Evolutionary conservation across 2,329 filamentous ascomycete species (phyloP), one percentile per base, ranked within the genome.

Genomic region (Ascochyta pisi): DNA sequence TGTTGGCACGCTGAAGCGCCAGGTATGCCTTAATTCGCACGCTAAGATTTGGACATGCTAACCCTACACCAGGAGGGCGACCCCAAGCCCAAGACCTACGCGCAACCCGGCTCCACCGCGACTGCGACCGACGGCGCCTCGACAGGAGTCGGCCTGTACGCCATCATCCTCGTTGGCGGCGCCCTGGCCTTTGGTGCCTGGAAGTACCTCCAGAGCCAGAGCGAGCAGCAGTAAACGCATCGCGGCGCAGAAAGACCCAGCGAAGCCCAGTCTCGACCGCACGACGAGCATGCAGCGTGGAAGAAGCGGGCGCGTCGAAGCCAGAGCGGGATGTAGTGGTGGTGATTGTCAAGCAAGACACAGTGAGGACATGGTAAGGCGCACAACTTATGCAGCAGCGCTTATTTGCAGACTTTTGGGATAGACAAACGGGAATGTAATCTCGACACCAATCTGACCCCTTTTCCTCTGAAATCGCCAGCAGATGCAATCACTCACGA

Each of bases 131-230:
- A 76, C 45, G 76, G 75, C 44, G 77, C 84, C 49, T 84, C 88
- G 65, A 67, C 92, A 57, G 91, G 92, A 70, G 81, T 96, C 64
- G 90, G 88, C 58, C 82, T 96, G 67, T 97, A 97, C 81, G 90
- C 87, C 57, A 68, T 96, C 66, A 77, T 97, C 69, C 82, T 96
- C 66, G 74, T 94, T 64, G 92, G 92, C 68, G 93, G 89, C 65
- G 82, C 86, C 44, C 76, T 86, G 60, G 92, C 91, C 62, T 98
- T 91, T 81, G 85, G 84, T 68, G 90, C 84, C 69, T 97, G 94
- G 84, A 89, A 93, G 79, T 96, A 95, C 82, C 77, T 96, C 68
- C 87, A 94, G 82, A 79, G 83, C 51, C 65, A 72, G 63, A 48
- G 48, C 31, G 62, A 69, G 60, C 54, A 57, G 54, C 54, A 57